phyloP scores from a whole-genome alignment of 140 eudicot genomes.

The Flaveria floridana region DNA sequence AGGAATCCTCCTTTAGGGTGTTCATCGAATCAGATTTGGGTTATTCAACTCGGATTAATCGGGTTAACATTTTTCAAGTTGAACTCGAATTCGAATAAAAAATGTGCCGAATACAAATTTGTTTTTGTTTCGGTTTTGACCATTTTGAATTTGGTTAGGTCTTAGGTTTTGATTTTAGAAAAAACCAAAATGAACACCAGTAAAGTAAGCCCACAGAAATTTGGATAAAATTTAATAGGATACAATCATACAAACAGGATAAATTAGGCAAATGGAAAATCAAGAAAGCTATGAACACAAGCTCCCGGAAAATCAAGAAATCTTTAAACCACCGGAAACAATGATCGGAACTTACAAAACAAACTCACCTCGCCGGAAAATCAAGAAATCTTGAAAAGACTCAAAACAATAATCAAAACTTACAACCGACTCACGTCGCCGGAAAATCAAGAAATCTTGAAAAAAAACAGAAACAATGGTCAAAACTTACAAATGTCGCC shows the following conservation, averaged over 20 bases:
- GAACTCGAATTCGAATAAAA: no score
- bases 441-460: slow-evolving; percentile 20
- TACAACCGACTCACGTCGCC: background rate
- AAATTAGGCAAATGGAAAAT: background rate
- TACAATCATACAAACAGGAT: background rate
- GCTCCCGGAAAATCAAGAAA: background rate
- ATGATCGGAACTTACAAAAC: background rate
- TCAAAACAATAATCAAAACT: no score
- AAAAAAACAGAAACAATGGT: background rate
- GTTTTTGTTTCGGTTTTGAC: no score
- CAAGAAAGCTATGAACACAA: background rate
- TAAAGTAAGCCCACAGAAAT: background rate
- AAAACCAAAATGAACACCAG: no score
- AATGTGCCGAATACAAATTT: no score
- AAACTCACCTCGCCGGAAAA: background rate
- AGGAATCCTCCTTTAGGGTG: no score
- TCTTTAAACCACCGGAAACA: background rate
- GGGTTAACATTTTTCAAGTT: no score
- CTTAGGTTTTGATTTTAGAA: no score
- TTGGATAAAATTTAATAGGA: no score
- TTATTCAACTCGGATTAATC: no score
- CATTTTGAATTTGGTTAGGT: no score
- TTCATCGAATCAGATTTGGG: no score
- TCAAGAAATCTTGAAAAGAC: slow-evolving; percentile 4
- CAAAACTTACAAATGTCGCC: background rate